phyloP scores from a whole-genome alignment of 1,139 yeast species.

The Debaryomyces subglobosus region DNA sequence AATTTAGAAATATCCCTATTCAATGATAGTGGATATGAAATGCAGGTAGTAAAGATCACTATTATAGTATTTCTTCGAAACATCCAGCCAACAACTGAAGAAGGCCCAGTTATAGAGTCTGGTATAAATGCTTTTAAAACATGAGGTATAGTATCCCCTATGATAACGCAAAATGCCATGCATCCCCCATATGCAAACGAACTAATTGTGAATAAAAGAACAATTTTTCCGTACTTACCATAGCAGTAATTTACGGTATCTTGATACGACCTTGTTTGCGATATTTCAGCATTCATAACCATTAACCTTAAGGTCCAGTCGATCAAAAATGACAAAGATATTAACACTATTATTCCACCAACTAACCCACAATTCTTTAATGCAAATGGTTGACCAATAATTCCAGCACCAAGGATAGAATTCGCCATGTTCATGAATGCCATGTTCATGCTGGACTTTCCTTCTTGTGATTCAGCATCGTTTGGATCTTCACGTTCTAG shows the following conservation, averaged over 20 bases:
- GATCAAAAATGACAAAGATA: constrained; percentile 65
- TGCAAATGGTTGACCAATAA: constrained; percentile 92
- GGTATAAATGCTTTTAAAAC: constrained; percentile 75
- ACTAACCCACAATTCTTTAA: constrained; percentile 76
- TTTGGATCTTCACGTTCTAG: constrained; percentile 9
- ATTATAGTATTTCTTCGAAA: constrained; percentile 72
- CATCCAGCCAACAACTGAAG: constrained; percentile 49
- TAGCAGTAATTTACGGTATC: constrained; percentile 82
- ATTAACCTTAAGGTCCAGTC: constrained; percentile 87
- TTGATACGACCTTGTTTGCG: constrained; percentile 80
- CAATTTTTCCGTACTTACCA: constrained; percentile 70
- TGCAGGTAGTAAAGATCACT: constrained; percentile 63
- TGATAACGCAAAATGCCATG: constrained; percentile 90
- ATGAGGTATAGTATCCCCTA: constrained; percentile 94
- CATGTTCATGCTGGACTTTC: constrained; percentile 65
- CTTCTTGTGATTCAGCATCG: constrained; percentile 18
- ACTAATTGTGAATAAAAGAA: constrained; percentile 76
- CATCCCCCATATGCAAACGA: constrained; percentile 94
- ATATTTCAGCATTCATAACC: constrained; percentile 78
- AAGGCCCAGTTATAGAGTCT: constrained; percentile 36
- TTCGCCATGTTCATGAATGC: constrained; percentile 98
- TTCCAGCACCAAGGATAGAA: constrained; percentile 91
- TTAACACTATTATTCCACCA: constrained; percentile 69
- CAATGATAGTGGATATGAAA: constrained; percentile 83
- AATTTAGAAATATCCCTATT: constrained; percentile 81